phyloP scores from a whole-genome alignment of 1,139 yeast species.

The Debaryomycetaceae sp. region DNA sequence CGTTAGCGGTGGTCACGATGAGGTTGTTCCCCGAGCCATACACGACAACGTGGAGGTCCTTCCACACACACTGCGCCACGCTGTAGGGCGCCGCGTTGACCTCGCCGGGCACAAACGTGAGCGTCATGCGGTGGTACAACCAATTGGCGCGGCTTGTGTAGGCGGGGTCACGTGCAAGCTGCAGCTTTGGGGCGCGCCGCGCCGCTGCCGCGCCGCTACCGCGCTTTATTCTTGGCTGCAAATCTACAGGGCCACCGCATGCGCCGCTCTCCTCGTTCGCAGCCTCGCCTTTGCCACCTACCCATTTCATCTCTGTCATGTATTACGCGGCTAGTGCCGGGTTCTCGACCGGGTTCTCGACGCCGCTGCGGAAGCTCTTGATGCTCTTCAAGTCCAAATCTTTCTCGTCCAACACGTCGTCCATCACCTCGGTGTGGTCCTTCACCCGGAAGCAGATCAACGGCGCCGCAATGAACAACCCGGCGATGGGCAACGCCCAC shows the following conservation, averaged over 20 bases:
- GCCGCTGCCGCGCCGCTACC: too few relatives aligned
- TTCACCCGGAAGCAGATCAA: slow-evolving; percentile 37
- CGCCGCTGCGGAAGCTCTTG: slow-evolving; percentile 8
- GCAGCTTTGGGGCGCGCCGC: too few relatives aligned
- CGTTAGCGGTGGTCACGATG: slow-evolving; percentile 41
- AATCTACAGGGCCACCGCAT: too few relatives aligned
- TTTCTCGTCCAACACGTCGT: slow-evolving; percentile 16
- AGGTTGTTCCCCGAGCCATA: slow-evolving; percentile 89
- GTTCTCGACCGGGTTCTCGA: slow-evolving; percentile 8
- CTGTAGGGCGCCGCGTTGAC: slow-evolving; percentile 59
- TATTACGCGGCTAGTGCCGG: slow-evolving; percentile 7
- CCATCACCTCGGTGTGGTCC: slow-evolving; percentile 42
- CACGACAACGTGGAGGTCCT: slow-evolving; percentile 56
- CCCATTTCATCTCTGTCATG: neutral
- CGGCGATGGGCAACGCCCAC: slow-evolving; percentile 9
- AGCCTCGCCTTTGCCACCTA: neutral
- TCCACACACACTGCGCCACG: slow-evolving; percentile 66
- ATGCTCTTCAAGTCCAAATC: slow-evolving; percentile 6
- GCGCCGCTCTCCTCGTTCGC: too few relatives aligned
- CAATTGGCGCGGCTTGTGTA: too few relatives aligned
- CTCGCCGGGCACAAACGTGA: slow-evolving; percentile 80
- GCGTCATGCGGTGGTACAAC: slow-evolving; percentile 37
- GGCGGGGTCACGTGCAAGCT: too few relatives aligned
- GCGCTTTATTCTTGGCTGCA: too few relatives aligned
- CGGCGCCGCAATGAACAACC: slow-evolving; percentile 29